These are phyloP conservation scores for Penicillium sp. DNA, from an alignment of 2,329 filamentous ascomycete genomes.

Conservation along the genomic window DNA sequence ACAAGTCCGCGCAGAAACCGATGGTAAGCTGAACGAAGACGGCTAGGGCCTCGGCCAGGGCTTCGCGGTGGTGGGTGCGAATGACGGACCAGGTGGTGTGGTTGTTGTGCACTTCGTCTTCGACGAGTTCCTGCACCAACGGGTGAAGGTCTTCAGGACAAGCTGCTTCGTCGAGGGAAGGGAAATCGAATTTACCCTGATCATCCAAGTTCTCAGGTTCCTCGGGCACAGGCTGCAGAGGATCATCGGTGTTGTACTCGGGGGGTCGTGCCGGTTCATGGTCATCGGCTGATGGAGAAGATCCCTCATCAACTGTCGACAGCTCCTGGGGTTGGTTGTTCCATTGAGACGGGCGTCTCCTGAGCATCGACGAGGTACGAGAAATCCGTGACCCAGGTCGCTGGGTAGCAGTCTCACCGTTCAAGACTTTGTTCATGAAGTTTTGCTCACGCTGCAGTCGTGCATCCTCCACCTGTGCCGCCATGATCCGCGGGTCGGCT, in stretches of 20 bases:
- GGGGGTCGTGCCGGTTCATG: background rate
- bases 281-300: slow-evolving; percentile 13
- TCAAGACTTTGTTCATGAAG: slow-evolving; percentile 37
- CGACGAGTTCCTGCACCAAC: slow-evolving; percentile 42
- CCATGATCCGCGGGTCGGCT: slow-evolving; percentile 40
- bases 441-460: slow-evolving; percentile 42
- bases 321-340: slow-evolving; percentile 15
- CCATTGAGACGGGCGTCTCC: slow-evolving; percentile 22
- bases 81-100: slow-evolving; percentile 51
- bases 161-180: slow-evolving; percentile 30
- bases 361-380: slow-evolving; percentile 22
- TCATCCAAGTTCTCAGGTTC: slow-evolving; percentile 13
- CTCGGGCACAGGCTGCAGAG: slow-evolving; percentile 19
- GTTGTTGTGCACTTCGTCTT: slow-evolving; percentile 52
- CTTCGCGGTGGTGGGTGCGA: slow-evolving; percentile 53
- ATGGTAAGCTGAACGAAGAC: slow-evolving; percentile 45
- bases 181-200: slow-evolving; percentile 14
- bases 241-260: slow-evolving; percentile 20
- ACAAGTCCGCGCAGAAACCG: slow-evolving; percentile 52
- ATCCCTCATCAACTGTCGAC: slow-evolving; percentile 25
- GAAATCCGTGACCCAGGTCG: slow-evolving; percentile 22
- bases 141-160: slow-evolving; percentile 46
- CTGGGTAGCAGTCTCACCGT: slow-evolving; percentile 23
- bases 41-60: slow-evolving; percentile 54
- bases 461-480: slow-evolving; percentile 47